Evolutionary conservation across 257 asterid species (phyloP), one percentile per base, ranked within the genome.

Genomic region (Anisodus tanguticus): DNA sequence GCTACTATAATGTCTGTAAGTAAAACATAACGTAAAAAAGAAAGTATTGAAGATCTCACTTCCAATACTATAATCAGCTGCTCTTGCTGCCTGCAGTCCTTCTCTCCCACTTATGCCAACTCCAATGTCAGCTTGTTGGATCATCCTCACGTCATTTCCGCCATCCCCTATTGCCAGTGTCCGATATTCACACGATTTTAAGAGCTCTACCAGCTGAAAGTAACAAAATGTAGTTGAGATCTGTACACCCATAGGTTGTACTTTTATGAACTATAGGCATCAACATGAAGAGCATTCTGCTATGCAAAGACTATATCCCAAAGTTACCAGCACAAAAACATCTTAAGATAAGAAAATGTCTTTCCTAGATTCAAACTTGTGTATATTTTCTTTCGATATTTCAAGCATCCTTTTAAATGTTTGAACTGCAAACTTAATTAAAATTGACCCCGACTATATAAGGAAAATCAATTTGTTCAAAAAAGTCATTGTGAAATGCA

Each of bases 151-250:
- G 89, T 97, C 99, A 89, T 97, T 97, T 85, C 99, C 99, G 83
- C 99, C 99, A 89, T 97, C 99, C 69, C 99, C 99, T 85, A 97
- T 93, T 85, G 99, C 99, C 92, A 97, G 88, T n/a, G 98, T 97
- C 92, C 98, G 91, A 89, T 92, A 97, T 59, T 97, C 99, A 79
- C 98, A 93, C 81, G 94, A 92, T 91, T 95, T 97, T 89, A 97
- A 86, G 82, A 97, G 94, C 82, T 95, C 97, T 67, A 97, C 99
- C 85, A 97, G 97, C 99, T 97, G 90, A 79, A 88, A 83, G 79
- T 47, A 35, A 51, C 16, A 82, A 70, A 82, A 54, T 68, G 39
- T 5, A 5, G 69, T 67, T 66, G 22, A 80, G 55, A 67, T 59
- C 63, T 19, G 37, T 51, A 16, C 53, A 82, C 64, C 15, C 19